Evolutionary conservation across 495 filamentous ascomycete species (phyloP).

Genomic region (Penicillium nucicola): DNA sequence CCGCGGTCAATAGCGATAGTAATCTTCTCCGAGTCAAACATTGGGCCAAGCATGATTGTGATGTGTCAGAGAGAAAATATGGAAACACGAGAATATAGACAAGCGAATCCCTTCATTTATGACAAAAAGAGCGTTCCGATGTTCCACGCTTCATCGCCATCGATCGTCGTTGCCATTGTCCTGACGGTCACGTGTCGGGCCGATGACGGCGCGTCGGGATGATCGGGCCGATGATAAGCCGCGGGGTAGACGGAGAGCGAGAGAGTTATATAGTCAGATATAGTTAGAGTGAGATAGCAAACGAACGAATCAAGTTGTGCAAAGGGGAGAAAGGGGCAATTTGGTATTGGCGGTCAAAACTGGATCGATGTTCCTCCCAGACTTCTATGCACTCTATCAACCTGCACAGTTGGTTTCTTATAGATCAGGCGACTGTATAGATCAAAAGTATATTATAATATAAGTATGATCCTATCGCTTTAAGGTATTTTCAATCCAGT

Average conservation of each 20-base stretch:
- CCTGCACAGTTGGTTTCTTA: too few species aligned
- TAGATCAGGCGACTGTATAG: too few species aligned
- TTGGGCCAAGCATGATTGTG: slow-evolving; percentile 6
- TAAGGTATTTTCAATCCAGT: slow-evolving; percentile 39
- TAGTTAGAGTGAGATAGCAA: too few species aligned
- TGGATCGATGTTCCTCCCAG: too few species aligned
- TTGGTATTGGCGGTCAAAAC: too few species aligned
- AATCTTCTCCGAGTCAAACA: slow-evolving; percentile 34
- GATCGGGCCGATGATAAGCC: slow-evolving; percentile 19
- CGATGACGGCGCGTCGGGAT: slow-evolving; percentile 18
- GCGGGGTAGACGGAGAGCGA: background rate
- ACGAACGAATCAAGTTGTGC: too few species aligned
- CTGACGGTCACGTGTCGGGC: slow-evolving; percentile 32
- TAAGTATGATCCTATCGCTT: slow-evolving; percentile 11
- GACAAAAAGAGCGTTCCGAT: background rate
- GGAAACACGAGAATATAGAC: background rate
- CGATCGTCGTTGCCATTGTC: background rate
- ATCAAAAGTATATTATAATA: background rate
- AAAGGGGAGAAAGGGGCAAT: too few species aligned
- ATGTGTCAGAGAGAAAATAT: background rate
- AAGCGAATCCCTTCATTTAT: slow-evolving; percentile 6
- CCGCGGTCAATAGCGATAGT: slow-evolving; percentile 53
- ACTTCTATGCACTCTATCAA: too few species aligned
- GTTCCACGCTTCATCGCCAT: background rate
- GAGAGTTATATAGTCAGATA: too few species aligned